These are phyloP conservation scores for Kodamaea nitidulidarum DNA, from an alignment of 805 yeast genomes.

Conservation along the genomic window DNA sequence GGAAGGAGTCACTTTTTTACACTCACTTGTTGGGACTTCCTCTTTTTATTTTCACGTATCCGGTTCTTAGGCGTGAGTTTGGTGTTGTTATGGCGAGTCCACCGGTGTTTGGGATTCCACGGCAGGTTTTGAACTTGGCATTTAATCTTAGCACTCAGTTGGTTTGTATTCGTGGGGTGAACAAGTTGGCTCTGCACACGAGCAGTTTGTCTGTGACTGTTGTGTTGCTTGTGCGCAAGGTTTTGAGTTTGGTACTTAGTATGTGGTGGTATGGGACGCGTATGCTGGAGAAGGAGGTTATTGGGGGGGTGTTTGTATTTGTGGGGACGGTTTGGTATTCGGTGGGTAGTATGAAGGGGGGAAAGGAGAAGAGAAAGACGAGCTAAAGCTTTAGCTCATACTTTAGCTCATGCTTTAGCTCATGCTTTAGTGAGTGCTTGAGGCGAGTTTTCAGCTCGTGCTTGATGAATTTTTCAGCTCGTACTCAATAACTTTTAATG, in stretches of 20 bases:
- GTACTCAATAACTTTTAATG: too few species aligned
- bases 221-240: constrained; percentile 57
- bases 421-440: too few species aligned
- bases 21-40: constrained; percentile 56
- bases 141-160: constrained; percentile 22
- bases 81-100: constrained; percentile 8
- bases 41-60: constrained; percentile 39
- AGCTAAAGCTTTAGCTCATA: too few species aligned
- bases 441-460: too few species aligned
- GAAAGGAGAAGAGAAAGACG: constrained; percentile 2
- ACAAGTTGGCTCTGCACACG: constrained; percentile 51
- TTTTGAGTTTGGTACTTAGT: constrained; percentile 55
- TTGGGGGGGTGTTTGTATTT: constrained; percentile 53
- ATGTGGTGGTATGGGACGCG: constrained; percentile 47
- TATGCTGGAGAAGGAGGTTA: constrained; percentile 32
- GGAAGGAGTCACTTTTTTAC: constrained; percentile 66
- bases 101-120: constrained; percentile 10
- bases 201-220: constrained; percentile 64
- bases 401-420: too few species aligned
- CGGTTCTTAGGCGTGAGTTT: constrained; percentile 16
- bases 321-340: constrained; percentile 42
- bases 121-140: constrained; percentile 13
- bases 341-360: constrained; percentile 2
- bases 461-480: too few species aligned
- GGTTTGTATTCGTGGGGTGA: constrained; percentile 66